Percentiles rank a stretch among this genome's conserved stretches.
Evolutionary conservation across 2,329 filamentous ascomycete genomes (phyloP).

Genomic region (Aspergillus uvarum): DNA sequence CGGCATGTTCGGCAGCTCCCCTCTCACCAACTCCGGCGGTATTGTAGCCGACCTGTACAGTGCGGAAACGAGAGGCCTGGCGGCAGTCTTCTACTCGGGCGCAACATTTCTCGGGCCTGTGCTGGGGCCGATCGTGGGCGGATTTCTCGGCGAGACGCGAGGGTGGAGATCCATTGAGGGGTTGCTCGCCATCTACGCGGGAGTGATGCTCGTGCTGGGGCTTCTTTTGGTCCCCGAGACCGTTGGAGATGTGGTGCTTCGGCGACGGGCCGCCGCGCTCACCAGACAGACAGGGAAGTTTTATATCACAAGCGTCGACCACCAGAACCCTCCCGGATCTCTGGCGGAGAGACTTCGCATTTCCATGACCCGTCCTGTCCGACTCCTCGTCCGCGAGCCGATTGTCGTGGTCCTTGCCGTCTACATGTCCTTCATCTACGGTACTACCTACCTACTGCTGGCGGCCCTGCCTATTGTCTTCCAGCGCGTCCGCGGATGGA

Average conservation of each 20-base stretch:
- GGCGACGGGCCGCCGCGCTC: slow-evolving; percentile 52
- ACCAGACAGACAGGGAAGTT: slow-evolving; percentile 54
- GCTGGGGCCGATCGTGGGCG: too few relatives aligned
- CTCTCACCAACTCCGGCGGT: too few relatives aligned
- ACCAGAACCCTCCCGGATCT: slow-evolving; percentile 36
- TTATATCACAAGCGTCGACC: slow-evolving; percentile 28
- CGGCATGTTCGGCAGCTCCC: too few relatives aligned
- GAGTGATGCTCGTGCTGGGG: background rate
- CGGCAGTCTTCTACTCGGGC: too few relatives aligned
- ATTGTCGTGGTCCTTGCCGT: slow-evolving; percentile 34
- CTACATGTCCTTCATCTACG: slow-evolving; percentile 37
- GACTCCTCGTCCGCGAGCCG: slow-evolving; percentile 38
- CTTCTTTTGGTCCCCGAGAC: slow-evolving; percentile 52
- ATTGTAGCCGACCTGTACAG: too few relatives aligned
- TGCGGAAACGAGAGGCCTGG: too few relatives aligned
- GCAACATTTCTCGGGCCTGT: slow-evolving; percentile 28
- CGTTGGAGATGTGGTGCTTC: slow-evolving; percentile 54
- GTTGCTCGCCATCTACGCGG: too few relatives aligned
- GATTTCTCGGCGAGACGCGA: too few relatives aligned
- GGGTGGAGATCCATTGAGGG: too few relatives aligned
- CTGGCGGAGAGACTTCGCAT: background rate
- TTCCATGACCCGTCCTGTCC: slow-evolving; percentile 45
- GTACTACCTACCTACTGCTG: slow-evolving; percentile 28
- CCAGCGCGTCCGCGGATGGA: slow-evolving; percentile 29
- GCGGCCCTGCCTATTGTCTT: slow-evolving; percentile 34